Evolutionary conservation across 352 stramenopile genomes (phyloP).

Genomic region (Pythium aristosporum): DNA sequence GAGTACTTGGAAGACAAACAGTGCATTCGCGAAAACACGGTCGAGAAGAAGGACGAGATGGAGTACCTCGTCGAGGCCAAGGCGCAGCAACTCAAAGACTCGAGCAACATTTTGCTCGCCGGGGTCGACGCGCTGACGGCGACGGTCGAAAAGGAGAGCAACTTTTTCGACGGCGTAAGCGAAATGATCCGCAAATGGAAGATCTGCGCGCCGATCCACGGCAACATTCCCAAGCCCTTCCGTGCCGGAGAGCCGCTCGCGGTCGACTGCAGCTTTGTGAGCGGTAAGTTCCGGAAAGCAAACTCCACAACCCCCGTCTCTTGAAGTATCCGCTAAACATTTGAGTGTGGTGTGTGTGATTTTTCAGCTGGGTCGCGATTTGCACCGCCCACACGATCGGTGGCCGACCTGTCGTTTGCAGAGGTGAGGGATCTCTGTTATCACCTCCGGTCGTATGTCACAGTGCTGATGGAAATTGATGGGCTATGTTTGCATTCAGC

Average conservation of each 20-base stretch:
- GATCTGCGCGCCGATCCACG: constrained; percentile 82
- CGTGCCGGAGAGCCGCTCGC: constrained; percentile 77
- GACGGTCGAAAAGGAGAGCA: constrained; percentile 77
- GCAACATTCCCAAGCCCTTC: constrained; percentile 87
- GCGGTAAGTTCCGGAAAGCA: constrained; percentile 34
- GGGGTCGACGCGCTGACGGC: constrained; percentile 67
- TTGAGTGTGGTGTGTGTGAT: not conserved
- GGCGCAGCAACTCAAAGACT: constrained; percentile 69
- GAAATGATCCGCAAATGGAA: constrained; percentile 86
- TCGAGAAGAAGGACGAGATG: constrained; percentile 75
- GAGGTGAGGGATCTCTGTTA: constrained; percentile 42
- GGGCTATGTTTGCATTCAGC: constrained; percentile 26
- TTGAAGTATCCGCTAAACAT: no score
- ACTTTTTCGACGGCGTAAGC: constrained; percentile 81
- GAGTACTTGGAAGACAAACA: constrained; percentile 87
- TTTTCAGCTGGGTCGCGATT: constrained; percentile 70
- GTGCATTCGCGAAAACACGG: constrained; percentile 85
- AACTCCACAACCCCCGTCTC: no score
- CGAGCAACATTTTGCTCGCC: constrained; percentile 66
- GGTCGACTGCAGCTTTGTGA: constrained; percentile 84
- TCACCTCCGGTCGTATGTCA: not conserved
- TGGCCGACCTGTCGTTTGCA: constrained; percentile 77
- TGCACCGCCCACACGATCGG: constrained; percentile 62
- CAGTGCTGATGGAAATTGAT: not conserved
- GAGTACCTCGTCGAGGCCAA: constrained; percentile 81